These are phyloP conservation scores for Fusarium papillatum DNA, from an alignment of 2,329 filamentous ascomycete genomes.

Conservation along the genomic window DNA sequence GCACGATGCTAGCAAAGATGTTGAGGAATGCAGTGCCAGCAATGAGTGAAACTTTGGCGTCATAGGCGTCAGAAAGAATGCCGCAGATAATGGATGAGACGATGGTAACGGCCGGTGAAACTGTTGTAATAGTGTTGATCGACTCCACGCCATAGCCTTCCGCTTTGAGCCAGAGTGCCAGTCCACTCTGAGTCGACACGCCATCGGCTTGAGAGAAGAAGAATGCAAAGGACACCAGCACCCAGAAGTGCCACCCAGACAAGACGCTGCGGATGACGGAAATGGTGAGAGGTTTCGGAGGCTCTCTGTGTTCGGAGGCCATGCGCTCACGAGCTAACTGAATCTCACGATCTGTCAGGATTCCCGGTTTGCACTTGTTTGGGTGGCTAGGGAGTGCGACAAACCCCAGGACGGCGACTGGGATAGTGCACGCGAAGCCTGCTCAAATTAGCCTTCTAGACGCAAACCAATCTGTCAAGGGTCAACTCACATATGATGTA, in stretches of 20 bases:
- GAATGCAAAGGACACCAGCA: conserved; percentile 28
- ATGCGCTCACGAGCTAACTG: conserved; percentile 48
- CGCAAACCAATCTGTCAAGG: background rate
- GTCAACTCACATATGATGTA: background rate
- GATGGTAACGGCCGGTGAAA: conserved; percentile 52
- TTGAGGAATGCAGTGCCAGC: conserved; percentile 15
- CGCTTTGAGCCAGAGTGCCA: conserved; percentile 50
- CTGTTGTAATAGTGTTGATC: conserved; percentile 65
- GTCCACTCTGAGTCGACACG: conserved; percentile 50
- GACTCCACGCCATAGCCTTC: conserved; percentile 51
- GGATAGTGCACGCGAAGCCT: background rate
- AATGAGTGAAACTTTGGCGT: background rate
- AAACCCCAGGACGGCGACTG: background rate
- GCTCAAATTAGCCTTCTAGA: background rate
- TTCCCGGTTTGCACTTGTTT: conserved; percentile 42
- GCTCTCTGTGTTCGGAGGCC: conserved; percentile 44
- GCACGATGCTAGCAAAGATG: conserved; percentile 43
- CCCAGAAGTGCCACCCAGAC: conserved; percentile 10
- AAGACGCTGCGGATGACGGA: conserved; percentile 17
- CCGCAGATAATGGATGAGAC: conserved; percentile 58
- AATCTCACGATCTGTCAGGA: conserved; percentile 44
- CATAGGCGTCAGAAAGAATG: background rate
- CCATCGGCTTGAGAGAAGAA: conserved; percentile 50
- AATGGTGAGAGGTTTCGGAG: conserved; percentile 17
- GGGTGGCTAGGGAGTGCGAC: conserved; percentile 49